Evolutionary conservation across 345 rosid species (phyloP).

Genomic region (Rubroshorea leprosula): DNA sequence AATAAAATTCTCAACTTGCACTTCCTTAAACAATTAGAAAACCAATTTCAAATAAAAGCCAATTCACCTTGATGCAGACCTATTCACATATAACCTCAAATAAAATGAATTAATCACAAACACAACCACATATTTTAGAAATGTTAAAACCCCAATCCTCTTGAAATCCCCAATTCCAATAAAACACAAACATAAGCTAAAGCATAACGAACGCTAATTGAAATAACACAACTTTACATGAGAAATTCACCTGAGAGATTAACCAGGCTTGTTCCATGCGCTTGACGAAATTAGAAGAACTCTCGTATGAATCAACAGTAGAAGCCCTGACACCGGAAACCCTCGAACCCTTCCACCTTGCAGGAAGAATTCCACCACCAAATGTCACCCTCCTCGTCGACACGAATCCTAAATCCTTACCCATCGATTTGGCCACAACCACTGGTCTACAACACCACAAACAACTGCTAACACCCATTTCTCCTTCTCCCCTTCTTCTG

Average conservation of each 20-base stretch:
- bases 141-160: too few species aligned
- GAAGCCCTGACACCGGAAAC: slow-evolving; percentile 43
- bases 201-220: background rate
- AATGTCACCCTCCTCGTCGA: slow-evolving; percentile 11
- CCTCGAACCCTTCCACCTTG: slow-evolving; percentile 15
- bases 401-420: slow-evolving; percentile 13
- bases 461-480: slow-evolving; percentile 21
- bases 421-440: slow-evolving; percentile 17
- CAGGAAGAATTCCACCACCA: slow-evolving; percentile 9
- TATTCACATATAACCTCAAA: too few species aligned
- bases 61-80: too few species aligned
- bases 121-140: too few species aligned
- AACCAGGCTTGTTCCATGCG: slow-evolving; percentile 89
- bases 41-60: too few species aligned
- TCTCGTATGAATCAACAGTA: slow-evolving; percentile 59
- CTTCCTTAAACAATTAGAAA: too few species aligned
- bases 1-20: too few species aligned
- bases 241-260: slow-evolving; percentile 51
- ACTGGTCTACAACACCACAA: slow-evolving; percentile 26
- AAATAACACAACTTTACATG: too few species aligned
- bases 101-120: too few species aligned
- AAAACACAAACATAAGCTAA: background rate
- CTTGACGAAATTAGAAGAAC: slow-evolving; percentile 66
- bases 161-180: background rate
- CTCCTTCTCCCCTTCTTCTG: slow-evolving; percentile 2